Conservation (phyloP, 352 stramenopile species). For the Globisporangium orthogonon region DNA sequence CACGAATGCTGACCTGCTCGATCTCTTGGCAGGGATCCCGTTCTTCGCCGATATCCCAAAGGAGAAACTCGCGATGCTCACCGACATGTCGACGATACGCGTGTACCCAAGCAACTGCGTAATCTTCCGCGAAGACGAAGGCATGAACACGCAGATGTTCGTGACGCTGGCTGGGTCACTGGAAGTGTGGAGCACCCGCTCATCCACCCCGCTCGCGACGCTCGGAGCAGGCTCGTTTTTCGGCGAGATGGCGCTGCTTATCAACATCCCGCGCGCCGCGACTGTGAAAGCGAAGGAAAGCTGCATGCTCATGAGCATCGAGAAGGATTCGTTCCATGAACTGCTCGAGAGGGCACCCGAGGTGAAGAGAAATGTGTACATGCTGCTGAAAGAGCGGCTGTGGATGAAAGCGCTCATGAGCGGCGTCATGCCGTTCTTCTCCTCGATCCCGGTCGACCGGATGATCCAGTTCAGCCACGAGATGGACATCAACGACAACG, state of each 20-base stretch:
- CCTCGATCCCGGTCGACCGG: slow-evolving; percentile 36
- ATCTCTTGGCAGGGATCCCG: slow-evolving; percentile 50
- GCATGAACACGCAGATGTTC: slow-evolving; percentile 76
- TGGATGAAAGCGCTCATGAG: slow-evolving; percentile 65
- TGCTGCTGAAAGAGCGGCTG: slow-evolving; percentile 61
- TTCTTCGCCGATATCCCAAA: slow-evolving; percentile 63
- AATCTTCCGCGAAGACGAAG: slow-evolving; percentile 73
- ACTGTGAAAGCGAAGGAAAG: slow-evolving; percentile 62
- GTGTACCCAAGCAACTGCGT: slow-evolving; percentile 61
- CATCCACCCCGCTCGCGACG: slow-evolving; percentile 37
- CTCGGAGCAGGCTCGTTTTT: slow-evolving; percentile 71
- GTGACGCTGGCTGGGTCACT: slow-evolving; percentile 58
- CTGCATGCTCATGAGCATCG: slow-evolving; percentile 75
- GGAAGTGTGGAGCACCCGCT: slow-evolving; percentile 55
- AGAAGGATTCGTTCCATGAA: slow-evolving; percentile 65
- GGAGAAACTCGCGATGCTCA: slow-evolving; percentile 52
- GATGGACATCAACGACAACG: slow-evolving; percentile 58
- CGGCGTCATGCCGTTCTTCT: slow-evolving; percentile 68
- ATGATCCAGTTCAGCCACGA: slow-evolving; percentile 56
- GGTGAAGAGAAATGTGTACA: slow-evolving; percentile 39
- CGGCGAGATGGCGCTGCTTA: slow-evolving; percentile 75
- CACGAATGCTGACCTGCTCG: slow-evolving; percentile 63
- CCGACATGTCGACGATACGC: slow-evolving; percentile 71
- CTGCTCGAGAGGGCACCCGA: slow-evolving; percentile 55
- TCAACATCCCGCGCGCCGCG: slow-evolving; percentile 69